Percentiles rank a stretch among this genome's conserved stretches.
These are phyloP conservation scores for Nakazawaea wyomingensis DNA, from an alignment of 805 yeast species.

Conservation along the genomic window DNA sequence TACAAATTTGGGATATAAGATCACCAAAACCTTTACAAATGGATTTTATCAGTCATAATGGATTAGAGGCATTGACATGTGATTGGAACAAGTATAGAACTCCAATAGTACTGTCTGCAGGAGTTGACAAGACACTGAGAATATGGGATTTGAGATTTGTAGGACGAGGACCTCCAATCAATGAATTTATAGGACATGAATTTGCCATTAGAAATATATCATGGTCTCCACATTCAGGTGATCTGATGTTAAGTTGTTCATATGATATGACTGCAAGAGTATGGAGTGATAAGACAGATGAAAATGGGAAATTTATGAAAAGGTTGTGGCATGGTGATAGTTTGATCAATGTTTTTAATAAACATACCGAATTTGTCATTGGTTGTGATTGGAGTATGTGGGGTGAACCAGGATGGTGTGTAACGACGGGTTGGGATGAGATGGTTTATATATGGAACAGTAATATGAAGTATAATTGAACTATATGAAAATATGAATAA, in stretches of 20 bases:
- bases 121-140: slow-evolving; percentile 82
- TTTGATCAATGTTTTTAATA: slow-evolving; percentile 51
- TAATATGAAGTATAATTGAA: slow-evolving; percentile 22
- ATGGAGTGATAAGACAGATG: slow-evolving; percentile 73
- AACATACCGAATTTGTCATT: slow-evolving; percentile 83
- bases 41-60: slow-evolving; percentile 69
- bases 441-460: slow-evolving; percentile 89
- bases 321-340: slow-evolving; percentile 45
- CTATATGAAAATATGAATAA: no score
- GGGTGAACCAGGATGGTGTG: slow-evolving; percentile 96
- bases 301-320: slow-evolving; percentile 42
- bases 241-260: slow-evolving; percentile 66
- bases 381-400: slow-evolving; percentile 95
- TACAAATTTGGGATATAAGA: slow-evolving; percentile 81
- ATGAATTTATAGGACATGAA: slow-evolving; percentile 81
- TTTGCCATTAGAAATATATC: slow-evolving; percentile 77
- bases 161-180: slow-evolving; percentile 43
- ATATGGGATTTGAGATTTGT: slow-evolving; percentile 87
- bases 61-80: slow-evolving; percentile 71
- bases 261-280: slow-evolving; percentile 91
- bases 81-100: slow-evolving; percentile 92
- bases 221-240: slow-evolving; percentile 87
- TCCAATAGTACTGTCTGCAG: slow-evolving; percentile 76
- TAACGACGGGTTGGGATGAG: slow-evolving; percentile 95
- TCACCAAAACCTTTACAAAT: slow-evolving; percentile 54